Conservation (phyloP, 305 asterid species). For the Solanum hybrid region DNA sequence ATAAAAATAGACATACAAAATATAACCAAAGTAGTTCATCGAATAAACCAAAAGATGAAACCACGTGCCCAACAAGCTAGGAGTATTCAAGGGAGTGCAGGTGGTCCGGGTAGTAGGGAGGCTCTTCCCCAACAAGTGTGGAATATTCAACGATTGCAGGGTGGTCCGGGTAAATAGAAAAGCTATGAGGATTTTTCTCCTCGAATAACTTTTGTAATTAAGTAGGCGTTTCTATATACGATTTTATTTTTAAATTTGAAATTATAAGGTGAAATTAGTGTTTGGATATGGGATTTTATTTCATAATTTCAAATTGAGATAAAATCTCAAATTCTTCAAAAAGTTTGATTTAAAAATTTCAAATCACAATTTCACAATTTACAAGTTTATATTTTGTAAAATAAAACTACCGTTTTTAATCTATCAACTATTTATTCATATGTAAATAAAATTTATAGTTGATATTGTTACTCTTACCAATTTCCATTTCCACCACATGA, state of each 20-base stretch:
- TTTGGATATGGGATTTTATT: no score
- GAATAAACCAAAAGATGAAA: neutral
- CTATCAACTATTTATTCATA: neutral
- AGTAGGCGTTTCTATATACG: no score
- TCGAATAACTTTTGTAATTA: neutral
- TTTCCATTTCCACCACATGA: neutral
- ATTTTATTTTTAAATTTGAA: no score
- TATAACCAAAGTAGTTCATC: neutral
- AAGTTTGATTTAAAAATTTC: no score
- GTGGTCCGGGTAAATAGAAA: neutral
- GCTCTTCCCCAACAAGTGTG: neutral
- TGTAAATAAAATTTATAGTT: neutral
- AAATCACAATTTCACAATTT: neutral
- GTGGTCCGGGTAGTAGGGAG: neutral
- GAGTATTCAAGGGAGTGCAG: neutral
- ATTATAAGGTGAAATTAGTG: no score
- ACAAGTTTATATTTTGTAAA: neutral
- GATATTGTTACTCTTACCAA: neutral
- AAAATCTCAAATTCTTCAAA: no score
- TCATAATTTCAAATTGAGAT: neutral
- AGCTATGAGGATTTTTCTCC: neutral
- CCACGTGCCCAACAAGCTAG: neutral
- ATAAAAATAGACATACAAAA: no score
- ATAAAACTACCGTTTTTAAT: neutral
- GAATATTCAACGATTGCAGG: neutral